Percentiles rank a stretch among this genome's conserved stretches.
phyloP scores from a whole-genome alignment of 2,329 filamentous ascomycete species.

The Fusarium guadeloupense region DNA sequence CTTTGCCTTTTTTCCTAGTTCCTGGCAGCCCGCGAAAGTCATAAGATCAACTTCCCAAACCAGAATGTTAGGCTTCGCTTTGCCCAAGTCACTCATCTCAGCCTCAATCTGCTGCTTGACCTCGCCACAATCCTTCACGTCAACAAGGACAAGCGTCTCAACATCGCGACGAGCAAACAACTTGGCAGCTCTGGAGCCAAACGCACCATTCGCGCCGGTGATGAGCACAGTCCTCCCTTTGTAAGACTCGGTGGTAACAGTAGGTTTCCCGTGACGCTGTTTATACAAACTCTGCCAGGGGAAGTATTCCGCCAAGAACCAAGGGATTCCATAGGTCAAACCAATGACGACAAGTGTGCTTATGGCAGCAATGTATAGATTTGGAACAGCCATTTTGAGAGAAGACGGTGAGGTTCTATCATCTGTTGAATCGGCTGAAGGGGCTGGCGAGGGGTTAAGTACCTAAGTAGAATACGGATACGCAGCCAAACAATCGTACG shows the following conservation, averaged over 20 bases:
- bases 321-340: conserved; percentile 45
- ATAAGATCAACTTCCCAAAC: conserved; percentile 52
- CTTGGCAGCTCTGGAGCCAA: conserved; percentile 49
- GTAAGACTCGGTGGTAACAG: conserved; percentile 49
- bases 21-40: conserved; percentile 48
- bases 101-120: conserved; percentile 49
- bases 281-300: conserved; percentile 46
- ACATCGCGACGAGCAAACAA: conserved; percentile 49
- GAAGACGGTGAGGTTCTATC: background rate
- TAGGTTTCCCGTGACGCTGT: conserved; percentile 48
- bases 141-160: conserved; percentile 49
- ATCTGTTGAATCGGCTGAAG: conserved; percentile 1
- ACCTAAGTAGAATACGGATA: background rate
- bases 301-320: conserved; percentile 49
- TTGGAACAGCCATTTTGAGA: conserved; percentile 26
- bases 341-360: conserved; percentile 26
- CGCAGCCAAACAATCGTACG: conserved; percentile 24
- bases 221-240: conserved; percentile 49
- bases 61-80: conserved; percentile 45
- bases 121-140: conserved; percentile 46
- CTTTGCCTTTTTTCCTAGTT: conserved; percentile 43
- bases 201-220: conserved; percentile 50
- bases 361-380: conserved; percentile 11
- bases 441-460: conserved; percentile 12
- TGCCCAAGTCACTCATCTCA: conserved; percentile 40